Evolutionary conservation across 2,329 filamentous ascomycete genomes (phyloP), one percentile per base, ranked within the genome.

Genomic region (Cordyceps cicadae): DNA sequence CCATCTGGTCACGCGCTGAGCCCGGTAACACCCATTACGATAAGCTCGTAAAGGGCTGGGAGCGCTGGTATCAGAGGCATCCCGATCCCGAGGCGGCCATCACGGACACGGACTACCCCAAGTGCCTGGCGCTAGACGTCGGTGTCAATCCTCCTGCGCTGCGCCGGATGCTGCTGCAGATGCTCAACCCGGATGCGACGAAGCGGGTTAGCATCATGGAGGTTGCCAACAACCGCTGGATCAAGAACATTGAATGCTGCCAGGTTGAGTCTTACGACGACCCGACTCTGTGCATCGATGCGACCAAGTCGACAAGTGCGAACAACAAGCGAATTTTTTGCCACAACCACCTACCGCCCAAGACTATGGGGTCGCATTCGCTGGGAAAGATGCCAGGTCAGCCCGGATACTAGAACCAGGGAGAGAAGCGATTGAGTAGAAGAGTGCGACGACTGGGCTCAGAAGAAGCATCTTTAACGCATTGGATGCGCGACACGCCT

Each of bases 201-300:
- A 85, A 85, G 70, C 87, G 92, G 48, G 85, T 88, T 66, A 83
- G 80, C 32, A 89, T 94, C 55, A 74, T 80, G 7, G 83, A 90
- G 1, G 85, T 90, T 1, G 75, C 91, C 59, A 84, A 81, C 63
- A 84, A 89, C 67, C 79, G 86, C n/a, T 91, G 86, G 81, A 76
- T 94, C 67, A 87, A 84, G 75, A 82, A 80, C 57, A 83, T 92
- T 46, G 88, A 92, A 67, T 94, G 90, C 74, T 95, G 90, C 71
- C 87, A 90, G 67, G 74, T 85, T 5, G 89, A 92, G 66, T 82
- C 78, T 63, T 88, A 86, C 69, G 86, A 87, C 37, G 86, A 89
- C 62, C 81, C 82, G 6, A 74, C 77, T n/a, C 77, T 77, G 54
- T 72, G 77, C 26, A 87, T 89, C 62, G 86, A 89, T 66, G 83